Evolutionary conservation across 129 eudicot genomes (phyloP).

Genomic region (Apium graveolens): DNA sequence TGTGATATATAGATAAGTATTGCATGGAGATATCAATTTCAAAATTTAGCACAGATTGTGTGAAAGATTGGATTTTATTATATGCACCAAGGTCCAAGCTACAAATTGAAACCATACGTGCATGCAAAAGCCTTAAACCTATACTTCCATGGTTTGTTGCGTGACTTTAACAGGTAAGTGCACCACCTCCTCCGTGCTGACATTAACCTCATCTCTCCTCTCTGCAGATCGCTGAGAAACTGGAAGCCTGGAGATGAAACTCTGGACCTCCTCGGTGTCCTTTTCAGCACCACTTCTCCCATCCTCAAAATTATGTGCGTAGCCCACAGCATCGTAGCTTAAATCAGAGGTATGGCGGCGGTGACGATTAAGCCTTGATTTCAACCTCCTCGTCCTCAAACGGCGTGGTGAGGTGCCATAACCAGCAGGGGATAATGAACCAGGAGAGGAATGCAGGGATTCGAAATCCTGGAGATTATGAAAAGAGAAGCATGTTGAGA

Average conservation of each 20-base stretch:
- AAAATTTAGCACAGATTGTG: neutral
- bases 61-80: neutral
- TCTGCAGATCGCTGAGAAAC: neutral
- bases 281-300: neutral
- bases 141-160: neutral
- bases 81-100: neutral
- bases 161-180: neutral
- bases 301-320: neutral
- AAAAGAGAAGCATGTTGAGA: neutral
- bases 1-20: too few relatives aligned
- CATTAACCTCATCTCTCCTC: neutral
- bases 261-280: neutral
- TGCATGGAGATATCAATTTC: neutral
- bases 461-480: neutral
- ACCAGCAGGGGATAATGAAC: neutral
- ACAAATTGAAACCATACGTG: neutral
- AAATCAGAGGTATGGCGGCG: neutral
- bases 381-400: neutral
- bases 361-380: neutral
- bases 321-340: neutral
- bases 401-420: neutral
- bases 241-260: neutral
- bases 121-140: neutral
- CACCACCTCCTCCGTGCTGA: neutral
- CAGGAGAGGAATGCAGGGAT: neutral